Conservation (phyloP, 768 basidiomycete genomes). For the Gloeopeniophorella convolvens region DNA sequence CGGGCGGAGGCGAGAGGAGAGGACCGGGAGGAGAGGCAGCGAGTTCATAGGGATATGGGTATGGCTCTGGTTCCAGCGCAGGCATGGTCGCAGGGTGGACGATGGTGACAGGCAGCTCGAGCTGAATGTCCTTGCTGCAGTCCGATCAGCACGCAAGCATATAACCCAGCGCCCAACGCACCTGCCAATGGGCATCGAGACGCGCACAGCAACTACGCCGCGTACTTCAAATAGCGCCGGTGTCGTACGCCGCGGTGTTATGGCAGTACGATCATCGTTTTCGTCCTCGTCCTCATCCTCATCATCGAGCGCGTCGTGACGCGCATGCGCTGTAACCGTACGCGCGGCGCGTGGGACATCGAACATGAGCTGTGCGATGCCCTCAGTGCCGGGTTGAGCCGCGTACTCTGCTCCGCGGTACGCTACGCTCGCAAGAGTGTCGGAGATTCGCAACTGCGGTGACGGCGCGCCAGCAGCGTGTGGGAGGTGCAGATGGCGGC, state of each 20-base stretch:
- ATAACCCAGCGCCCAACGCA: conserved; percentile 28
- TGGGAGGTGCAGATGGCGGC: conserved; percentile 54
- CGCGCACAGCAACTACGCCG: conserved; percentile 53
- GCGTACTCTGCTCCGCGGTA: conserved; percentile 73
- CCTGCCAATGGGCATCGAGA: conserved; percentile 73
- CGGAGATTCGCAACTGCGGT: conserved; percentile 56
- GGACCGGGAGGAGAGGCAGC: conserved; percentile 20
- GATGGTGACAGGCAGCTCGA: conserved; percentile 58
- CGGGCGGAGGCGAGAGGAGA: conserved; percentile 14
- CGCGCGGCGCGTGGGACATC: conserved; percentile 66
- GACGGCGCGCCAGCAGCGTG: conserved; percentile 32
- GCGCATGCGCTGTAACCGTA: conserved; percentile 55
- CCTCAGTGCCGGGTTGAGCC: conserved; percentile 67
- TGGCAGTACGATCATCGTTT: too few relatives aligned
- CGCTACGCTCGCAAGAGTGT: conserved; percentile 59
- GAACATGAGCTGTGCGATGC: conserved; percentile 72
- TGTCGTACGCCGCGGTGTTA: not conserved
- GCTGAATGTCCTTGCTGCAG: conserved; percentile 60
- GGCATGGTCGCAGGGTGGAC: conserved; percentile 59
- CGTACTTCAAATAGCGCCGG: conserved; percentile 59
- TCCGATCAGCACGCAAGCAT: conserved; percentile 1
- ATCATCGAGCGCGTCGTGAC: conserved; percentile 53
- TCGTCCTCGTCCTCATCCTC: conserved; percentile 31
- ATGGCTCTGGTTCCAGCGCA: conserved; percentile 25
- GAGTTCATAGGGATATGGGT: conserved; percentile 13